Percentiles rank a stretch among this genome's conserved stretches.
Conservation (phyloP, 495 filamentous ascomycete genomes). For the Penicillium daleae region DNA sequence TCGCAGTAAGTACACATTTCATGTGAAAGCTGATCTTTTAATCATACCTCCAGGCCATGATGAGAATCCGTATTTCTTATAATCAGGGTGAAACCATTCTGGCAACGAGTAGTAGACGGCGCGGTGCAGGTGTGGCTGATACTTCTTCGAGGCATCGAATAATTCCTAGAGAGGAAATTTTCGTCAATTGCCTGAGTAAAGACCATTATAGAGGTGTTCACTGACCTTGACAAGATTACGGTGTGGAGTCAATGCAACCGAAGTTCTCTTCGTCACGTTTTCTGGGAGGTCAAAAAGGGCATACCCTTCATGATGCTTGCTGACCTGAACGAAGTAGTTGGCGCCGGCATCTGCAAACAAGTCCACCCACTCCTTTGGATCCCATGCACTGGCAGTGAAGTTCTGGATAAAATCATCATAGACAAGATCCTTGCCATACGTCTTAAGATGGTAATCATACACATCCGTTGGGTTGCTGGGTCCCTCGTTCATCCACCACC, state of each 20-base stretch:
- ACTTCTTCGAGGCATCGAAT: constrained; percentile 50
- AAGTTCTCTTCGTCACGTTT: constrained; percentile 48
- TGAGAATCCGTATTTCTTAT: constrained; percentile 48
- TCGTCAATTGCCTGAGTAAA: background rate
- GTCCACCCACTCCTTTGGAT: constrained; percentile 60
- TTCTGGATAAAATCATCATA: constrained; percentile 61
- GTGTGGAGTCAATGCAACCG: constrained; percentile 47
- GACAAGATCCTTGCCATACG: constrained; percentile 51
- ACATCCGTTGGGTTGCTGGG: constrained; percentile 34
- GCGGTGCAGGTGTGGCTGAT: constrained; percentile 54
- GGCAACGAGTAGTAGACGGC: constrained; percentile 59
- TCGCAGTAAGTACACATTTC: constrained; percentile 16
- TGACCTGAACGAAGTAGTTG: constrained; percentile 58
- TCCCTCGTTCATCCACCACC: constrained; percentile 43
- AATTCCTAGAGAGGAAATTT: constrained; percentile 45
- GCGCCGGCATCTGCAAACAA: constrained; percentile 58
- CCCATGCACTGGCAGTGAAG: constrained; percentile 53
- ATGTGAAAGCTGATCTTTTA: background rate
- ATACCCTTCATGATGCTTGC: constrained; percentile 59
- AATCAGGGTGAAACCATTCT: constrained; percentile 61
- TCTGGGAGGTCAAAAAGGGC: constrained; percentile 53
- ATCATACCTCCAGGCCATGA: constrained; percentile 38
- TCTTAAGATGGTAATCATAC: constrained; percentile 54
- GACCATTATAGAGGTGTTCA: background rate
- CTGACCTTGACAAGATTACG: constrained; percentile 38